Percentiles rank a stretch among this genome's conserved stretches.
phyloP scores from a whole-genome alignment of 495 filamentous ascomycete species.

The Aspergillus conjunctus region DNA sequence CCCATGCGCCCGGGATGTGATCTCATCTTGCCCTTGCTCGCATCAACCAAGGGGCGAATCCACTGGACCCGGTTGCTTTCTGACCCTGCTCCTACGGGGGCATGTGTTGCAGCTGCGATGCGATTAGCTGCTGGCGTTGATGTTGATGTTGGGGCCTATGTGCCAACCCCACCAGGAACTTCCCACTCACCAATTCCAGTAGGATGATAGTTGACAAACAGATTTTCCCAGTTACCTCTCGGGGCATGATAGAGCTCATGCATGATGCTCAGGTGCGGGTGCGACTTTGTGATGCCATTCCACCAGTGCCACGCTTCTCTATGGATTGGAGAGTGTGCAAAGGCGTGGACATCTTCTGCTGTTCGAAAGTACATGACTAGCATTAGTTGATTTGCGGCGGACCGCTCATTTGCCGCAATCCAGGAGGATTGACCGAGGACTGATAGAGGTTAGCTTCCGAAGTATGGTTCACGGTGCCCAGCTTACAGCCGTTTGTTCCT shows the following conservation, averaged over 20 bases:
- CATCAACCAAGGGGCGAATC: neutral
- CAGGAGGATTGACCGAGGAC: neutral
- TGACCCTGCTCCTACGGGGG: neutral
- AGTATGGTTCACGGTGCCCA: neutral
- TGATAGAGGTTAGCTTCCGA: neutral
- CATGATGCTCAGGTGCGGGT: slow-evolving; percentile 47
- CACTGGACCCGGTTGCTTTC: neutral
- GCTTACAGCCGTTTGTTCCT: slow-evolving; percentile 33
- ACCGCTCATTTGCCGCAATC: slow-evolving; percentile 28
- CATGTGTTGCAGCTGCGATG: neutral
- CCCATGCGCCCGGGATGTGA: neutral
- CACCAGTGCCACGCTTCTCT: slow-evolving; percentile 52
- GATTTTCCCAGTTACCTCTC: slow-evolving; percentile 44
- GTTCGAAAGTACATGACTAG: slow-evolving; percentile 49
- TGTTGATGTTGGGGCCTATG: no score
- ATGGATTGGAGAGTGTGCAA: slow-evolving; percentile 52
- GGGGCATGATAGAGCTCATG: slow-evolving; percentile 53
- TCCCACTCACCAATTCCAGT: slow-evolving; percentile 21
- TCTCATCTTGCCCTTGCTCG: neutral
- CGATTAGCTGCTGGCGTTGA: no score
- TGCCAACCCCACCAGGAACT: neutral
- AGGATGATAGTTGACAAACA: slow-evolving; percentile 41
- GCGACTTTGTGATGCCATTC: slow-evolving; percentile 32
- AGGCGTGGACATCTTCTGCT: slow-evolving; percentile 49
- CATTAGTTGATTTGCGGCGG: slow-evolving; percentile 40